Evolutionary conservation across 305 asterid genomes (phyloP).

Genomic region (Fraxinus nigra): DNA sequence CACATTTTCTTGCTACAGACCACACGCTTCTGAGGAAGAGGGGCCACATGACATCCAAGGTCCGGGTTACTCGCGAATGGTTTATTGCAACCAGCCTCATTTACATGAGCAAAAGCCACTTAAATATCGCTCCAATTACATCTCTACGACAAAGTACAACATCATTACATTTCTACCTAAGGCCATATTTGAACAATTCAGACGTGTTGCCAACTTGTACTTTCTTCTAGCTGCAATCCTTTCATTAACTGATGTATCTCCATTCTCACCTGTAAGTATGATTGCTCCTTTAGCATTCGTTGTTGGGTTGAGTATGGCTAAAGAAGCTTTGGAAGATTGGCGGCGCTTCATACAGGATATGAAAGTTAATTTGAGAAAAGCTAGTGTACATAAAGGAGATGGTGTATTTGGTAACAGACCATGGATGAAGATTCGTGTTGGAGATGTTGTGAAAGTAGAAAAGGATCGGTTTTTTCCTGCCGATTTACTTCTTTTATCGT

Average conservation of each 20-base stretch:
- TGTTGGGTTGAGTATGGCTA: slow-evolving; percentile 82
- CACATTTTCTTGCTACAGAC: slow-evolving; percentile 58
- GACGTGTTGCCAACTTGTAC: slow-evolving; percentile 86
- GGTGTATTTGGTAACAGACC: slow-evolving; percentile 58
- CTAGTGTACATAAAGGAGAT: slow-evolving; percentile 46
- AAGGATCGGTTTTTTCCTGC: slow-evolving; percentile 90
- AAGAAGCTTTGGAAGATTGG: slow-evolving; percentile 91
- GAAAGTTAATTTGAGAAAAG: slow-evolving; percentile 63
- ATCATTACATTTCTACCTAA: slow-evolving; percentile 67
- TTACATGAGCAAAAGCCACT: slow-evolving; percentile 54
- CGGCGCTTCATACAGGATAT: slow-evolving; percentile 79
- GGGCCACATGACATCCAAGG: slow-evolving; percentile 48
- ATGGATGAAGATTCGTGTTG: slow-evolving; percentile 89
- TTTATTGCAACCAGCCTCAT: slow-evolving; percentile 64
- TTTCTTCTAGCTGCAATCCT: slow-evolving; percentile 71
- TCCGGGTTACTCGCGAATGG: slow-evolving; percentile 63
- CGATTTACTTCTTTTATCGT: slow-evolving; percentile 78
- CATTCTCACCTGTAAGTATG: slow-evolving; percentile 67
- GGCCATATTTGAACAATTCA: slow-evolving; percentile 80
- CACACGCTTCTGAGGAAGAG: slow-evolving; percentile 48
- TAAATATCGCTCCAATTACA: slow-evolving; percentile 62
- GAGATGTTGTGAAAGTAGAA: slow-evolving; percentile 79
- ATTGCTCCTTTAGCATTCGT: slow-evolving; percentile 78
- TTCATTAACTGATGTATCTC: slow-evolving; percentile 67
- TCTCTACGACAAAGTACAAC: slow-evolving; percentile 85